These are phyloP conservation scores for Byssothecium circinans DNA, from an alignment of 2,329 filamentous ascomycete species.

Conservation along the genomic window DNA sequence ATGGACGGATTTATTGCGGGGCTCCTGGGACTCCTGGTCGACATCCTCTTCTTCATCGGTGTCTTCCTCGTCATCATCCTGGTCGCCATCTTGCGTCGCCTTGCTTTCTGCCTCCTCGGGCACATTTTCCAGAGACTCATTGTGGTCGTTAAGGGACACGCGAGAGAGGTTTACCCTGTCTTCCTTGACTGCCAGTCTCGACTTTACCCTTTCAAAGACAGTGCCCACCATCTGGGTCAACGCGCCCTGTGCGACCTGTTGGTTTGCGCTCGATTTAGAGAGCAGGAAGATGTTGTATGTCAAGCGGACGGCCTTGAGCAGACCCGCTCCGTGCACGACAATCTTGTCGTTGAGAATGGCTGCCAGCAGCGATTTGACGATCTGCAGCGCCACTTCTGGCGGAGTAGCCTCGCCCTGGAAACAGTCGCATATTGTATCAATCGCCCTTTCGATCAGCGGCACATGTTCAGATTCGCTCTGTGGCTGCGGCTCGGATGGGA, in stretches of 20 bases:
- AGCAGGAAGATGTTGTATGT: conserved; percentile 99
- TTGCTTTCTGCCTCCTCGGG: conserved; percentile 27
- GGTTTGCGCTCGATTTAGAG: conserved; percentile 89
- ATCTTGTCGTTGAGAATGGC: conserved; percentile 99
- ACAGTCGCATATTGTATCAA: conserved; percentile 98
- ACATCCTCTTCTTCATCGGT: conserved; percentile 46
- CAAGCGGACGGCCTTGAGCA: conserved; percentile 94
- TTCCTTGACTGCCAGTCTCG: conserved; percentile 83
- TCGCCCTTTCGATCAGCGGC: conserved; percentile 92
- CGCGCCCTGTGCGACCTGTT: conserved; percentile 95
- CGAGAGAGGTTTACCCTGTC: conserved; percentile 62
- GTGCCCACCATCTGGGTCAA: conserved; percentile 98
- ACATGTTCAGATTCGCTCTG: conserved; percentile 49
- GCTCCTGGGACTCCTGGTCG: conserved; percentile 40
- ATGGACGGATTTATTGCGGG: conserved; percentile 49
- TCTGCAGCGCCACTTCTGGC: conserved; percentile 91
- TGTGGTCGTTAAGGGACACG: conserved; percentile 45
- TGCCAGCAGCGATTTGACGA: conserved; percentile 93
- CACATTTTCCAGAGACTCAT: conserved; percentile 36
- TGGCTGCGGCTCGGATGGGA: conserved; percentile 53
- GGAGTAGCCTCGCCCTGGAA: conserved; percentile 96
- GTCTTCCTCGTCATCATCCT: conserved; percentile 33
- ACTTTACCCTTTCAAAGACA: conserved; percentile 93
- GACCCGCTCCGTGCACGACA: conserved; percentile 92
- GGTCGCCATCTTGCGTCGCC: conserved; percentile 17